Base-by-base conservation (phyloP, 345 rosid species). In the Eucalyptus grandis region DNA sequence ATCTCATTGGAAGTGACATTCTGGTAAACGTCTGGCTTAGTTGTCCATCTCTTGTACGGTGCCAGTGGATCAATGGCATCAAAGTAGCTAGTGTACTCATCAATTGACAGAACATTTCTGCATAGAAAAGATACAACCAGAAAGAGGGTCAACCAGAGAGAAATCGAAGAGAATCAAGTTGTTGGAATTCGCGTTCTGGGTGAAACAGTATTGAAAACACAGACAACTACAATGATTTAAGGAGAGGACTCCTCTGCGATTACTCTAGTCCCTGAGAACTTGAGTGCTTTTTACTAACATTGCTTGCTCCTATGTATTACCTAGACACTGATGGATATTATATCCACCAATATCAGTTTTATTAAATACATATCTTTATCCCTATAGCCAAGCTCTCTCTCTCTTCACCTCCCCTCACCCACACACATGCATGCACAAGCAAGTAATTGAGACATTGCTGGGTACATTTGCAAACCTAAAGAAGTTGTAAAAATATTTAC, bases 81-180 rank as follows among this genome's bases (percentile, higher is more conserved):
- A 85, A 96, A 96, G 94, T 89, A 94, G 89, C 95, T 92, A 72
- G 97, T 90, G 90, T 96, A 96, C 86, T 96, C 98, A 89, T 97
- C 99, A 54, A 96, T 90, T n/a, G 99, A 94, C 89, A 97, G 88
- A 31, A 96, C 98, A 89, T 96, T 95, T 94, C 99, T 96, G 98
- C 90, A 91, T 86, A 90, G 44, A 86, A 88, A 86, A 87, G 86
- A 6, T 72, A 40, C 44, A 26, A 67, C 44, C 86, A 89, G n/a
- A 16, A 15, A 27, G 47, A 54, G 60, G 22, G 43, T 69, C 43
- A 69, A 69, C 44, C 24, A 1, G 43, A 16, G 43, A 34, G 16
- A 9, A n/a, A 27, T 49, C 2, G 2, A 49, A 44, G 21, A 69
- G 81, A 34, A 31, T 31, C 43, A 34, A 69, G 22, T 17, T 4